Evolutionary conservation across 2,329 filamentous ascomycete genomes (phyloP), one percentile per base, ranked within the genome.

Genomic region (Microsporum canis): DNA sequence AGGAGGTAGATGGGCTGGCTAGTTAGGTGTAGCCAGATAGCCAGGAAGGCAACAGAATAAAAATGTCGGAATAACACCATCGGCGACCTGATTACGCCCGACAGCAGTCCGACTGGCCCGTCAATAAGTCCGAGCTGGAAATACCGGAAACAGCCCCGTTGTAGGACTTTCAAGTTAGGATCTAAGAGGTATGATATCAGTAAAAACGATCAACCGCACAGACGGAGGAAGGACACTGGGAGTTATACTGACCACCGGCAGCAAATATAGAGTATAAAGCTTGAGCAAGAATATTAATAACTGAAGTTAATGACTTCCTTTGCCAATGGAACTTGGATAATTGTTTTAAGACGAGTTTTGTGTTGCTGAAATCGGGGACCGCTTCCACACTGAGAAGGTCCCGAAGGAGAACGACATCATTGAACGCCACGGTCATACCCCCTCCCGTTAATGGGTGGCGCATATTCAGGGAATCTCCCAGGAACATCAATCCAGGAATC

Each of bases 391-490:
- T 79, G 1, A 99, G 82, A 27, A 96, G 78, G 6, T 87, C 81
- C 0, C 87, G 79, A 31, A 99, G 81, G 1, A 95, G 75, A 8
- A 94, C 82, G 1, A 89, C 91, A 71, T 99, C 94, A 76, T 92
- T 95, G 74, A 99, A 88, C 1, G 90, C 94, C 1, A 97, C 94
- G 0, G 92, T 97, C 94, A 99, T 99, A 68, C 94, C 94, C 66
- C 94, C 94, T 59, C 94, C 94, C 0, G 94, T 99, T 10, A 99
- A 81, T 1, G 94, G 94, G 76, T 99, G 94, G n/a, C 94, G 88
- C 94, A 99, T 99, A 78, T 99, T 99, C 81, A 95, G 87, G 12
- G 94, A 92, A 72, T 99, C 94, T 62, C 94, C 94, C 6, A 97
- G 81, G 39, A 99, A 79, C 57, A 96, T 80, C 63, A 96, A 77